Percentiles rank a stretch among this genome's conserved stretches.
Conservation (phyloP, 2,329 filamentous ascomycete species). For the Seiridium cupressi region DNA sequence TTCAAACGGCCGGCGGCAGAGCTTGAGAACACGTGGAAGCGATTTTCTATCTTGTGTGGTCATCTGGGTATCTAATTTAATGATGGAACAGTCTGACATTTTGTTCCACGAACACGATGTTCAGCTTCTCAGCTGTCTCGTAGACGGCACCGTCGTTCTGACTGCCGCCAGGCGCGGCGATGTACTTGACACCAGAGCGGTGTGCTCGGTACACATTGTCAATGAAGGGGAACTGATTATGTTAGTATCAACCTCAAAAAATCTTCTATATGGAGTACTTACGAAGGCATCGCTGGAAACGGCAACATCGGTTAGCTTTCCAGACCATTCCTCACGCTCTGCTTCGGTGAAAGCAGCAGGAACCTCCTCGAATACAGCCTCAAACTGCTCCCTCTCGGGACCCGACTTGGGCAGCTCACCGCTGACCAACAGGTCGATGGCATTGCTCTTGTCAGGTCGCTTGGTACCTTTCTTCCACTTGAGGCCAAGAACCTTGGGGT, state of each 20-base stretch:
- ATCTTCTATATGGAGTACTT: slow-evolving; percentile 38
- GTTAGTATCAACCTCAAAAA: background rate
- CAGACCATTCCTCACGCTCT: slow-evolving; percentile 84
- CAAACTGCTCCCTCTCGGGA: slow-evolving; percentile 81
- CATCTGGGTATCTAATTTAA: slow-evolving; percentile 42
- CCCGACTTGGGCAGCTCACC: slow-evolving; percentile 83
- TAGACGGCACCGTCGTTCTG: slow-evolving; percentile 82
- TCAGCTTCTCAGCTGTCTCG: slow-evolving; percentile 85
- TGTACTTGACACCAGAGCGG: slow-evolving; percentile 90
- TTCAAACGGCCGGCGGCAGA: too few relatives aligned
- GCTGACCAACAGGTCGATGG: slow-evolving; percentile 91
- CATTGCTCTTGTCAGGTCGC: slow-evolving; percentile 96
- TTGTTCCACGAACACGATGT: slow-evolving; percentile 95
- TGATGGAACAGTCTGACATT: slow-evolving; percentile 93
- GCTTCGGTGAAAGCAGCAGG: slow-evolving; percentile 77
- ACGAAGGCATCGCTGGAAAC: slow-evolving; percentile 95
- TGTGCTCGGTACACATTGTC: slow-evolving; percentile 95
- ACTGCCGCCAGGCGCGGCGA: slow-evolving; percentile 88
- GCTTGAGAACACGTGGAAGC: too few relatives aligned
- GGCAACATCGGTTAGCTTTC: slow-evolving; percentile 77
- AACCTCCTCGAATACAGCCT: slow-evolving; percentile 86
- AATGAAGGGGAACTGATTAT: slow-evolving; percentile 83
- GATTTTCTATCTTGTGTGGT: too few relatives aligned
- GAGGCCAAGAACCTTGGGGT: slow-evolving; percentile 80
- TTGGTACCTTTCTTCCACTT: slow-evolving; percentile 98